Conservation (phyloP, 495 filamentous ascomycete species). For the Penicillium atrosanguineum region DNA sequence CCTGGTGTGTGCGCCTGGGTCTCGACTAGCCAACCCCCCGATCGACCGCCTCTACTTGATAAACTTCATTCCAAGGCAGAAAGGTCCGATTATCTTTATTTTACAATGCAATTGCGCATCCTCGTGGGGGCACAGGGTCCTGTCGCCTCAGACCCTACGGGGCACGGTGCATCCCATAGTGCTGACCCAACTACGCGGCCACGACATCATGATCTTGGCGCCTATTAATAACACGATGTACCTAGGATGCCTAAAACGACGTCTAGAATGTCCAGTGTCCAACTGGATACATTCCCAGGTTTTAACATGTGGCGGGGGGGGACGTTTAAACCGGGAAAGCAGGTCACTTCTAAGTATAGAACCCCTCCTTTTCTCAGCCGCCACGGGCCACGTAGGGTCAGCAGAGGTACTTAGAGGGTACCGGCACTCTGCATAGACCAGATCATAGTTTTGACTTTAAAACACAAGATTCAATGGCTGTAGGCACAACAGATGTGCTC, state of each 20-base stretch:
- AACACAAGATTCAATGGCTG: too few relatives aligned
- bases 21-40: conserved; percentile 14
- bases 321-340: background rate
- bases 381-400: background rate
- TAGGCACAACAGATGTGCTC: background rate
- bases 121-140: conserved; percentile 27
- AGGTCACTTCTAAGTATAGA: conserved; percentile 32
- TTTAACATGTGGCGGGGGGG: conserved; percentile 8
- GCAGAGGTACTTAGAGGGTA: conserved; percentile 11
- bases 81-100: background rate
- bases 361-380: conserved; percentile 4
- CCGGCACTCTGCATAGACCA: background rate
- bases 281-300: background rate
- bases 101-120: conserved; percentile 19
- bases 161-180: background rate
- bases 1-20: conserved; percentile 26
- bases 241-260: background rate
- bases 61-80: conserved; percentile 17
- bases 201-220: background rate
- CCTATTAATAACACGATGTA: background rate
- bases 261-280: background rate
- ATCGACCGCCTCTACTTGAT: conserved; percentile 8
- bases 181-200: background rate
- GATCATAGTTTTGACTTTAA: background rate
- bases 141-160: background rate